Evolutionary conservation across 148 eudicot species (phyloP), one percentile per base, ranked within the genome.

Genomic region (Euryodendron excelsum): DNA sequence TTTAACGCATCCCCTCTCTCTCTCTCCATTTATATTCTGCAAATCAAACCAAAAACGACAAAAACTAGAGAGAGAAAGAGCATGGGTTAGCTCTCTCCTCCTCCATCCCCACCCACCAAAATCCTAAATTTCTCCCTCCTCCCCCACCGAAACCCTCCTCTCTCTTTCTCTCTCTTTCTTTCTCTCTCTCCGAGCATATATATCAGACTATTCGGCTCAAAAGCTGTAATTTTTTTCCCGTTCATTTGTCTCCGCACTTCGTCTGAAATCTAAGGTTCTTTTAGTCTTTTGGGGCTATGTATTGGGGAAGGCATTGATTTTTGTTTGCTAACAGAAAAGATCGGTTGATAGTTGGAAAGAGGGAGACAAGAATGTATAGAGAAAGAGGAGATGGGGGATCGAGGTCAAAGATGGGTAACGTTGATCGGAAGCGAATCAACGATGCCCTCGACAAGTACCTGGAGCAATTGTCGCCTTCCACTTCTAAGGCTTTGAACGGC

Each of bases 361-460:
- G 53, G n/a, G 53, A 15, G 55, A 48, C 15, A 70, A 44, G 31
- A 44, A 69, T 87, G 88, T 85, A 87, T 44, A 87, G 80, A 70
- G 90, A 83, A 53, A 82, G 87, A 80, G 55, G 68, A 45, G 55
- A 55, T 18, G 79, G 71, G 37, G 80, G 89, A 78, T 82, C 88
- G 66, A 84, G 84, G 62, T 78, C 77, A 78, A 85, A 87, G 73
- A 76, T 86, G 88, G 85, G 55, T 10, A 72, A 67, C 33, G 86
- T 81, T 36, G 89, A 88, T 84, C 87, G 93, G 82, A 90, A 90
- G 60, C 80, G 85, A 27, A 85, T 88, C 27, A 88, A 88, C 52
- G 91, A 86, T 48, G 89, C 88, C 55, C 81, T 90, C 60, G 91
- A 88, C 80, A 90, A 88, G 79, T 90, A 87, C 39, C 81, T 90